Evolutionary conservation across 2,329 filamentous ascomycete genomes (phyloP).

Genomic region (Aureobasidium musti): DNA sequence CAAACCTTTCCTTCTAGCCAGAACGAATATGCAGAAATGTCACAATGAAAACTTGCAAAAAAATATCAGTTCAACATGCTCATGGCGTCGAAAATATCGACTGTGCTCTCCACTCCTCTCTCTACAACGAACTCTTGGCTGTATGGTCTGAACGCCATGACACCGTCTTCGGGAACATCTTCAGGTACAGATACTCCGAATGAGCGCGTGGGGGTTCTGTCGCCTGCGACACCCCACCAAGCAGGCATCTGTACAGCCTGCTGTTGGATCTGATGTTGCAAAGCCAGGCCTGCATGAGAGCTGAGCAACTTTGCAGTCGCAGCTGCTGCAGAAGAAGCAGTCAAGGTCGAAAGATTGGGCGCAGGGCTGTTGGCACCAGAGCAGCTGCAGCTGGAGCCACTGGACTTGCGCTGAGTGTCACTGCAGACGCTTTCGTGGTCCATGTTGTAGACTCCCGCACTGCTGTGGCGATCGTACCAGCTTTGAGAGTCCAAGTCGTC

Average conservation of each 20-base stretch:
- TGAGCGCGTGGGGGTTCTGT: no score
- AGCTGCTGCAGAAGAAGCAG: slow-evolving; percentile 7
- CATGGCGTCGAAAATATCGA: slow-evolving; percentile 18
- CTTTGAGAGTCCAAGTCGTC: neutral
- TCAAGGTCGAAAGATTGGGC: neutral
- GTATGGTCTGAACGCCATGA: slow-evolving; percentile 3
- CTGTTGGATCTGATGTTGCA: slow-evolving; percentile 3
- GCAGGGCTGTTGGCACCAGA: neutral
- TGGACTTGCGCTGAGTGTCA: slow-evolving; percentile 11
- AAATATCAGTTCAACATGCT: neutral
- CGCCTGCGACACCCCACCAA: neutral
- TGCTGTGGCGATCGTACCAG: slow-evolving; percentile 15
- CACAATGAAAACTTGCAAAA: neutral
- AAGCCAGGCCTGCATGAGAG: neutral
- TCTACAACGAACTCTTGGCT: neutral
- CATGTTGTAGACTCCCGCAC: slow-evolving; percentile 23
- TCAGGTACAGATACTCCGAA: slow-evolving; percentile 6
- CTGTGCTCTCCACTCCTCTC: slow-evolving; percentile 12
- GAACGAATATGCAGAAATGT: neutral
- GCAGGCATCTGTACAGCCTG: slow-evolving; percentile 4
- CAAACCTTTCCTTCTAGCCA: neutral
- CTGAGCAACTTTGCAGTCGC: slow-evolving; percentile 12
- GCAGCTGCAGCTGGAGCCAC: slow-evolving; percentile 1
- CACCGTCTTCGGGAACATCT: slow-evolving; percentile 1
- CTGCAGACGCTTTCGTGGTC: slow-evolving; percentile 28